These are phyloP conservation scores for Penicillium sp. DNA, from an alignment of 2,329 filamentous ascomycete species.

Conservation along the genomic window DNA sequence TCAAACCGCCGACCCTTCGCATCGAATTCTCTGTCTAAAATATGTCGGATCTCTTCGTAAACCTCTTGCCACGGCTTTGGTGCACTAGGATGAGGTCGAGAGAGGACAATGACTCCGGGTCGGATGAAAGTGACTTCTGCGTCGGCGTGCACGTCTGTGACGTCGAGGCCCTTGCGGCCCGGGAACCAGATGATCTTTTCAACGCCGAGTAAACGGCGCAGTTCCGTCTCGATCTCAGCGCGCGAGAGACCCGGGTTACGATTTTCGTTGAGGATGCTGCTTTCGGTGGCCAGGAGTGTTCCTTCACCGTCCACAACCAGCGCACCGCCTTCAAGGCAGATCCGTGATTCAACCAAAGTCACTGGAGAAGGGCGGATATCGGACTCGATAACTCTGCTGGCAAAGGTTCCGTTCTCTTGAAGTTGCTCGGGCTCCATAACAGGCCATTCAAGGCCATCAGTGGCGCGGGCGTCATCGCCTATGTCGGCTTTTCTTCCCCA, in stretches of 20 bases:
- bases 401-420: conserved; percentile 16
- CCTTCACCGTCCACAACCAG: conserved; percentile 32
- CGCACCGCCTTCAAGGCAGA: conserved; percentile 28
- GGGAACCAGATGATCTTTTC: conserved; percentile 31
- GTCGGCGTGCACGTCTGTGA: conserved; percentile 31
- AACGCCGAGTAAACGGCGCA: conserved; percentile 23
- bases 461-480: conserved; percentile 10
- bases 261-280: conserved; percentile 29
- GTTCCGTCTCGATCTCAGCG: conserved; percentile 21
- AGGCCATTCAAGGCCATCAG: conserved; percentile 11
- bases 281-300: conserved; percentile 29
- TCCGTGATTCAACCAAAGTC: conserved; percentile 13
- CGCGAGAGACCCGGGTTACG: conserved; percentile 25
- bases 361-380: conserved; percentile 12
- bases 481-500: conserved; percentile 21
- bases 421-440: conserved; percentile 10
- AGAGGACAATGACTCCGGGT: conserved; percentile 26
- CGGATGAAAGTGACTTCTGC: conserved; percentile 20
- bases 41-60: conserved; percentile 20
- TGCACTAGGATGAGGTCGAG: conserved; percentile 17
- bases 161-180: conserved; percentile 23
- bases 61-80: conserved; percentile 16
- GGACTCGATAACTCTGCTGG: conserved; percentile 7
- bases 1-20: conserved; percentile 24
- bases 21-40: conserved; percentile 15